phyloP scores from a whole-genome alignment of 352 stramenopile genomes.

The Pythium pyrilobum region DNA sequence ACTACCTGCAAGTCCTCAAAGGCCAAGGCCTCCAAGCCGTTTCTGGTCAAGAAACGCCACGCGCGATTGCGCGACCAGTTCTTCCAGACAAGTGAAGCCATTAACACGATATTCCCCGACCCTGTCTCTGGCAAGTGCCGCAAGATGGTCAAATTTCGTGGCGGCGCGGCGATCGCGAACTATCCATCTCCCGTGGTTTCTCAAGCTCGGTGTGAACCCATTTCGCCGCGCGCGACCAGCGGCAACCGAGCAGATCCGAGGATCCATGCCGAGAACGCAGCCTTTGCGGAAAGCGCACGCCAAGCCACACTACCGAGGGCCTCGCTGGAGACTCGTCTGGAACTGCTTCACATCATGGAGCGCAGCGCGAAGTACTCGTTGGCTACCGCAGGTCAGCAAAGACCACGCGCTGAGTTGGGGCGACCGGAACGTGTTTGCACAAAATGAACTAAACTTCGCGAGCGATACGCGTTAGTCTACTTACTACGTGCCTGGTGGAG shows the following conservation, averaged over 20 bases:
- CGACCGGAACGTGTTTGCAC: too few species aligned
- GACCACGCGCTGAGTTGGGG: neutral
- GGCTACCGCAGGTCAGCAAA: too few species aligned
- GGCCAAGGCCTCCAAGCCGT: slow-evolving; percentile 33
- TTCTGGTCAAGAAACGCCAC: slow-evolving; percentile 39
- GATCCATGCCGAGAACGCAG: neutral
- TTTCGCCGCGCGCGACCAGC: too few species aligned
- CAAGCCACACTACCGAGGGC: slow-evolving; percentile 2
- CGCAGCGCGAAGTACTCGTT: neutral
- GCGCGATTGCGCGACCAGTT: slow-evolving; percentile 46
- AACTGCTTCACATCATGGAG: slow-evolving; percentile 26
- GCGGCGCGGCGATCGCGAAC: slow-evolving; percentile 37
- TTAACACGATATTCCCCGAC: slow-evolving; percentile 52
- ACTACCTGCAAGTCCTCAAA: slow-evolving; percentile 49
- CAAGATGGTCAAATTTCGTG: slow-evolving; percentile 45
- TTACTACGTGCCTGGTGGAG: too few species aligned
- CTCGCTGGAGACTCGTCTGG: slow-evolving; percentile 20
- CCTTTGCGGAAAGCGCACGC: neutral
- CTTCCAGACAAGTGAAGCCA: slow-evolving; percentile 50
- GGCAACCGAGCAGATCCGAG: neutral
- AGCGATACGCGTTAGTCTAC: too few species aligned
- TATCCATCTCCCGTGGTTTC: slow-evolving; percentile 22
- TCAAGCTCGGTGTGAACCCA: too few species aligned
- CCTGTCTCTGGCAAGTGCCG: slow-evolving; percentile 41
- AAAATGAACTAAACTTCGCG: too few species aligned